Base-by-base conservation (phyloP, 1,284 basidiomycete genomes). In the Exobasidium cylindrosporum region DNA sequence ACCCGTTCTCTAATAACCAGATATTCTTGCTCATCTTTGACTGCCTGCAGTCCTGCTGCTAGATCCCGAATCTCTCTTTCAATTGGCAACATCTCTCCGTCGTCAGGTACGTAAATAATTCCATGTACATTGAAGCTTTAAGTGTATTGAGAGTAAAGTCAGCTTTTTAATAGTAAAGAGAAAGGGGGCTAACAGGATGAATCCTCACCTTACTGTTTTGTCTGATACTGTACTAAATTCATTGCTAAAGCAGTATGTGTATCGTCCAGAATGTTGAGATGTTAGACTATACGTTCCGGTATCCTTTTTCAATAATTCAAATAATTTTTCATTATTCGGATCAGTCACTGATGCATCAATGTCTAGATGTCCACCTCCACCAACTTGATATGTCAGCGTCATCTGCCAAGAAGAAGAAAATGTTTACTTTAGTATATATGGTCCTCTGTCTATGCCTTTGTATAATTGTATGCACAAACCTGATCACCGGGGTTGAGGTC, bases 1-100 rank as follows among this genome's bases (percentile, higher is more conserved):
- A 89, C 88, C 60, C 87, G 86, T 82, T 99, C 96, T 50, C 96
- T 86, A 47, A 97, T 88, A 43, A 96, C 91, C 63, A 99, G 91
- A 81, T 99, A 99, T 81, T 97, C 93, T 79, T 98, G 95, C 81
- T 99, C 96, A 76, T 99, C 96, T 82, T 97, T 97, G 69, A 99
- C 92, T 17, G 91, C 83, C 69, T 91, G 87, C 40, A 98, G 82
- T 3, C 88, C 91, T 54, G 87, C 86, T 4, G 91, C 88, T n/a
- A 99, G 83, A 47, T 87, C 84, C 30, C 96, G 88, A 65, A 98
- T 94, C 84, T 98, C 95, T 55, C 89, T 87, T 81, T 99, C 96
- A 62, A 98, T 92, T 1, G 96, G 96, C 49, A 67, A 54, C 60
- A 79, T 76, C 82, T 66, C 68, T 85, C 90, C 90, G 70, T 92